Base-by-base conservation (phyloP, 1,139 yeast genomes). In the Diutina ranongensis region DNA sequence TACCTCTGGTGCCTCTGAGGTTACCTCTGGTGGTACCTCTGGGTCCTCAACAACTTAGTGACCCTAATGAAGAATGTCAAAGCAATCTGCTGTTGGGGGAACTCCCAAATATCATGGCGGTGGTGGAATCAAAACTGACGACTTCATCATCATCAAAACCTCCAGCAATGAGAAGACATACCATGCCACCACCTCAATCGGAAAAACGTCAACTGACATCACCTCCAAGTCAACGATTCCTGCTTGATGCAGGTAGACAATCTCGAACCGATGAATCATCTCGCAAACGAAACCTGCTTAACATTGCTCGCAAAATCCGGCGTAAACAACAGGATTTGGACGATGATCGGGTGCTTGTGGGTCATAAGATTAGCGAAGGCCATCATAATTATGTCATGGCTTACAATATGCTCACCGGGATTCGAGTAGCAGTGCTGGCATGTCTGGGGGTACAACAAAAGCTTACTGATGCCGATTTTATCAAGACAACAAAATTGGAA, bases 331-430 rank as follows among this genome's bases (percentile, higher is more conserved):
- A n/a, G 2, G 40, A 36, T 13, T 16, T 7, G n/a, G 80, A 78
- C 45, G 86, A 79, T 52, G 86, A 78, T 54, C 69, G 72, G 45
- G 88, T 82, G 3, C 60, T 82, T 38, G 82, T 84, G 9, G 95
- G 95, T 1, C 83, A 85, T 51, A 81, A 83, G 53, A 92, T 88
- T 44, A 78, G 84, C 51, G 95, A 87, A 61, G 97, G 96, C 42
- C 97, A 92, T 58, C 88, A 80, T 46, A 92, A 89, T 61, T 94
- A 83, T 57, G 87, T 88, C 34, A 81, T 92, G 71, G 98, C 97
- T 1, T 94, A 92, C 61, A 88, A 92, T 61, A 92, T 94, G 97
- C 72, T 94, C 48, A 89, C 98, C 0, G 98, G 99, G 12, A 92
- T 94, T 45, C 72, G 98, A 49, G 95, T 89, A 1, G 94, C 97